Evolutionary conservation across 768 basidiomycete genomes (phyloP).

Genomic region (Gelatoporia subvermispora): DNA sequence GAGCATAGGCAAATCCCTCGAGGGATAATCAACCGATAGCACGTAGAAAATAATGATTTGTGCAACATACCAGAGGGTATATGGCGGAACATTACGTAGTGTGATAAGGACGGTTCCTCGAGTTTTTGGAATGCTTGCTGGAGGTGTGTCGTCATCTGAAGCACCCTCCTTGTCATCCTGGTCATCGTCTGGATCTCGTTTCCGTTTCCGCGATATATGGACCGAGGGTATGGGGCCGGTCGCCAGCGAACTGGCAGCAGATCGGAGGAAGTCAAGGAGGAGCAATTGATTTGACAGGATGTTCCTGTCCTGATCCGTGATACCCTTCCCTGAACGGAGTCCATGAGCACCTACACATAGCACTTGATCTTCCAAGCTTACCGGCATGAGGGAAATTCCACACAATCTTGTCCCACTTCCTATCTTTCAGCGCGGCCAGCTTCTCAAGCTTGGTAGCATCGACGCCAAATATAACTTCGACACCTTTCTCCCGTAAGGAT

Average conservation of each 20-base stretch:
- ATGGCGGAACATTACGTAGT: conserved; percentile 79
- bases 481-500: conserved; percentile 52
- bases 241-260: conserved; percentile 56
- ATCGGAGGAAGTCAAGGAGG: conserved; percentile 76
- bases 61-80: conserved; percentile 67
- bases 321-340: conserved; percentile 63
- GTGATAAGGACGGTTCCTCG: conserved; percentile 84
- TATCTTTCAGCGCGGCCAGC: conserved; percentile 48
- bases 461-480: conserved; percentile 69
- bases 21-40: neutral
- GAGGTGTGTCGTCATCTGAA: conserved; percentile 13
- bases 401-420: conserved; percentile 71
- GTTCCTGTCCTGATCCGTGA: conserved; percentile 91
- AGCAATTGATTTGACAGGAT: conserved; percentile 85
- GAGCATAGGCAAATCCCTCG: conserved; percentile 71
- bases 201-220: conserved; percentile 38
- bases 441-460: conserved; percentile 81
- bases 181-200: conserved; percentile 30
- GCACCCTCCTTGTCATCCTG: conserved; percentile 34
- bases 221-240: conserved; percentile 50
- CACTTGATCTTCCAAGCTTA: conserved; percentile 29
- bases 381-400: conserved; percentile 99
- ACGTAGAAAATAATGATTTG: neutral
- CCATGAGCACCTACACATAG: conserved; percentile 5
- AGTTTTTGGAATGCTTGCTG: conserved; percentile 1